Conservation (phyloP, 148 eudicot genomes). For the Fagopyrum esculentum region DNA sequence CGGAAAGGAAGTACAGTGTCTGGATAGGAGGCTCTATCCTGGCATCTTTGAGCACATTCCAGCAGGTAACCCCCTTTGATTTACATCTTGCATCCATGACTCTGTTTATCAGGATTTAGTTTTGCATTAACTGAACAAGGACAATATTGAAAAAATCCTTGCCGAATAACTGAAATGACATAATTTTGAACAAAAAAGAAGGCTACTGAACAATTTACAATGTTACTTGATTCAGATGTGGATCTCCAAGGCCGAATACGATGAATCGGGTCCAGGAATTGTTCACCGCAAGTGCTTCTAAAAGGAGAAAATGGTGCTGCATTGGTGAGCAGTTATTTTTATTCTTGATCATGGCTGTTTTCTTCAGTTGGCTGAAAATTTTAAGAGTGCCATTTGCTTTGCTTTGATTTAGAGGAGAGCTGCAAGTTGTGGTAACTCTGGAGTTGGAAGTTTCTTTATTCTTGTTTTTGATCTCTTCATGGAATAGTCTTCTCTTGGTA, state of each 20-base stretch:
- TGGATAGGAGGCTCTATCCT: conserved; percentile 11
- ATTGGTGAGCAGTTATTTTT: not conserved
- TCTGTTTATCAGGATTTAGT: not conserved
- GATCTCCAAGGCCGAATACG: conserved; percentile 12
- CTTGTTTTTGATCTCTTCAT: not conserved
- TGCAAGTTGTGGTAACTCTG: not conserved
- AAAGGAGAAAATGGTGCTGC: not conserved
- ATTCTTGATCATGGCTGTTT: not conserved
- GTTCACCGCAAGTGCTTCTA: conserved; percentile 15
- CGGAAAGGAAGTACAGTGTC: conserved; percentile 12
- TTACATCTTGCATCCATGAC: not conserved
- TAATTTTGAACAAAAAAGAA: not conserved
- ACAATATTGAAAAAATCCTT: too few relatives aligned
- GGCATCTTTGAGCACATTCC: conserved; percentile 13
- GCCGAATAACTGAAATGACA: not conserved
- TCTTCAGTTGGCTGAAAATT: conserved; percentile 1
- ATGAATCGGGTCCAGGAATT: conserved; percentile 11
- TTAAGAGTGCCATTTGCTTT: conserved; percentile 7
- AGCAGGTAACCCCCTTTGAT: conserved; percentile 2
- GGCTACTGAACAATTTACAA: too few relatives aligned
- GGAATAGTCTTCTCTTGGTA: not conserved
- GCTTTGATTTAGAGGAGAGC: conserved; percentile 4
- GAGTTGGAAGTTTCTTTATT: not conserved
- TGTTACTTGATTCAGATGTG: conserved; percentile 8
- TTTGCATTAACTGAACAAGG: not conserved